Base-by-base conservation (phyloP, 768 basidiomycete genomes). In the Nidula microcarpa region DNA sequence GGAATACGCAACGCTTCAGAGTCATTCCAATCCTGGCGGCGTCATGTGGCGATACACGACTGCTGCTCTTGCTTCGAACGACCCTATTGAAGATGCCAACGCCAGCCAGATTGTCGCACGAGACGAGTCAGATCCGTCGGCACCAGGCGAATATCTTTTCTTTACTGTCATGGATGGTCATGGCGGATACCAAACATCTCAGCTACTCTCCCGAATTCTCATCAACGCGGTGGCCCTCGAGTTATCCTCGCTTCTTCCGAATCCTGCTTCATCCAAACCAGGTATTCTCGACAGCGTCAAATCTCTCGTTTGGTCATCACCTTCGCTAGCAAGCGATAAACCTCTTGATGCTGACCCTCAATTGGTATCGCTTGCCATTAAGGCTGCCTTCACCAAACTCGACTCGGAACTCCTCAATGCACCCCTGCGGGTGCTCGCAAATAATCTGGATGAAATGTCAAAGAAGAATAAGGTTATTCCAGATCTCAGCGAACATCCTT, bases 81-180 rank as follows among this genome's bases (percentile, higher is more conserved):
- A 89, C 54, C 91, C 94, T 6, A 85, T 97, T 49, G 97, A 99
- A 69, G 97, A 99, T 65, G 85, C 93, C 23, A 80, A 86, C 57
- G 82, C 89, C 3, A 77, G 79, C 55, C 83, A 85, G 52, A 73
- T 94, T 56, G 72, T 96, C 47, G 66, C 79, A 57, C 76, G 85
- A 37, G 84, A 89, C 61, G 71, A 71, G 3, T 71, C 79, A n/a
- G 82, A 86, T 58, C 74, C 79, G 8, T 75, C 80, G 3, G 74
- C 74, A 0, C 78, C 81, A 1, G 87, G 88, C 11, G 90, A 91
- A 62, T 79, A 89, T 55, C 74, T 93, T 43, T 89, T 96, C 69
- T 94, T 93, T 62, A 74, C 91, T 1, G 85, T 96, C 35, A 89
- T 96, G 85, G 94, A 94, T 60, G 94, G 94, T 2, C 97, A 98